phyloP scores from a whole-genome alignment of 2,329 filamentous ascomycete species.

The Cladophialophora psammophila region DNA sequence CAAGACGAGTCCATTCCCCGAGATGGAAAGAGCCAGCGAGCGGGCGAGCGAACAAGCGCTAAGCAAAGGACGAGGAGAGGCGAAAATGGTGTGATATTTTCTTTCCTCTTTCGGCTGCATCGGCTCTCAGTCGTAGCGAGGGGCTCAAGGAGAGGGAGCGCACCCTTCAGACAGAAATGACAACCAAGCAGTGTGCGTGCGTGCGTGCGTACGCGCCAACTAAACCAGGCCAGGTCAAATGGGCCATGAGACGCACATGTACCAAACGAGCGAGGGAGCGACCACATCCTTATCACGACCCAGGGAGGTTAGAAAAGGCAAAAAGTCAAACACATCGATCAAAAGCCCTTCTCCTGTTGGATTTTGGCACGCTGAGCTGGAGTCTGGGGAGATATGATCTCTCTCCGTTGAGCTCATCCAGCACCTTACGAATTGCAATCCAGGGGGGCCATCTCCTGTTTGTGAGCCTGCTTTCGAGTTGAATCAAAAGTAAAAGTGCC shows the following conservation, averaged over 20 bases:
- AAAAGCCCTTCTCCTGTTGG: background rate
- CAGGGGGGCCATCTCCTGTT: too few relatives aligned
- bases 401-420: background rate
- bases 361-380: background rate
- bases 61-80: constrained; percentile 5
- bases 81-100: background rate
- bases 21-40: background rate
- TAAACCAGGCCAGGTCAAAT: background rate
- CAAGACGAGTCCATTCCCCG: background rate
- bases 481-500: too few relatives aligned
- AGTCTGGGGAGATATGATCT: background rate
- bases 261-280: background rate
- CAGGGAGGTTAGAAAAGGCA: background rate
- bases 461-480: background rate
- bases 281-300: background rate
- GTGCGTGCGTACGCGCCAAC: background rate
- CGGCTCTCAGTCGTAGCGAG: background rate
- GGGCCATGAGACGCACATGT: background rate
- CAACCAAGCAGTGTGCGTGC: background rate
- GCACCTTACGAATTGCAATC: background rate
- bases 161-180: background rate
- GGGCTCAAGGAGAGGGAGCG: background rate
- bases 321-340: background rate
- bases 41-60: background rate
- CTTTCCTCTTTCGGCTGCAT: background rate